phyloP scores from a whole-genome alignment of 2,329 filamentous ascomycete species.

The Botryotinia globosa region DNA sequence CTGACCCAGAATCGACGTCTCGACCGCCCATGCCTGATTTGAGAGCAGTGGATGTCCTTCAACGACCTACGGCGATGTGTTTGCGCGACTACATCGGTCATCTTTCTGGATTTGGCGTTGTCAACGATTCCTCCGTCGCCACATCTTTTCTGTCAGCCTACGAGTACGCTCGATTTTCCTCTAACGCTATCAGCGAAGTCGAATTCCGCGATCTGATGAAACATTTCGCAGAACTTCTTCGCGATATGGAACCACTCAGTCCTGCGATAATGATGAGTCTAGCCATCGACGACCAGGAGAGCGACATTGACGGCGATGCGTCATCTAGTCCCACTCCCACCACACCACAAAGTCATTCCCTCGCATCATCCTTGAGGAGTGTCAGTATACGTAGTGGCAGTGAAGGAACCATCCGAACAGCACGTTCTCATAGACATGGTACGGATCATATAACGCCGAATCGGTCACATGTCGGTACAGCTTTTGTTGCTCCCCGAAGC shows the following conservation, averaged over 20 bases:
- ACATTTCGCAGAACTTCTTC: constrained; percentile 76
- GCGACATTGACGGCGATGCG: constrained; percentile 35
- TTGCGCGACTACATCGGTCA: constrained; percentile 76
- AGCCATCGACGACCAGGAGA: constrained; percentile 28
- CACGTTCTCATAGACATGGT: constrained; percentile 26
- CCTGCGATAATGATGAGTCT: constrained; percentile 29
- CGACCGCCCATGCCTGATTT: constrained; percentile 55
- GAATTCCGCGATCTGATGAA: constrained; percentile 80
- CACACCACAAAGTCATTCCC: constrained; percentile 33
- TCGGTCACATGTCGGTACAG: constrained; percentile 29
- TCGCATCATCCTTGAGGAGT: constrained; percentile 28
- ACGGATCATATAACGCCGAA: constrained; percentile 24
- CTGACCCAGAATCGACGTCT: constrained; percentile 45
- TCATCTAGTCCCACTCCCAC: constrained; percentile 23
- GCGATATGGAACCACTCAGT: constrained; percentile 61
- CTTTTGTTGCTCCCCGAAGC: constrained; percentile 33
- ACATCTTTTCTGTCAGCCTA: constrained; percentile 70
- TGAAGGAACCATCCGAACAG: constrained; percentile 36
- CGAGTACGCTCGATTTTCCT: constrained; percentile 82
- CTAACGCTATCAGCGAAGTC: constrained; percentile 60
- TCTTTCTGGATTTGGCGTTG: constrained; percentile 64
- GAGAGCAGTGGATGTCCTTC: constrained; percentile 67
- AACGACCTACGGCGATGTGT: constrained; percentile 67
- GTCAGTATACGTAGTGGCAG: constrained; percentile 30
- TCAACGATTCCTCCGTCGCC: constrained; percentile 52